Evolutionary conservation across 768 basidiomycete species (phyloP), one percentile per base, ranked within the genome.

Genomic region (Phylloporus scabripes): DNA sequence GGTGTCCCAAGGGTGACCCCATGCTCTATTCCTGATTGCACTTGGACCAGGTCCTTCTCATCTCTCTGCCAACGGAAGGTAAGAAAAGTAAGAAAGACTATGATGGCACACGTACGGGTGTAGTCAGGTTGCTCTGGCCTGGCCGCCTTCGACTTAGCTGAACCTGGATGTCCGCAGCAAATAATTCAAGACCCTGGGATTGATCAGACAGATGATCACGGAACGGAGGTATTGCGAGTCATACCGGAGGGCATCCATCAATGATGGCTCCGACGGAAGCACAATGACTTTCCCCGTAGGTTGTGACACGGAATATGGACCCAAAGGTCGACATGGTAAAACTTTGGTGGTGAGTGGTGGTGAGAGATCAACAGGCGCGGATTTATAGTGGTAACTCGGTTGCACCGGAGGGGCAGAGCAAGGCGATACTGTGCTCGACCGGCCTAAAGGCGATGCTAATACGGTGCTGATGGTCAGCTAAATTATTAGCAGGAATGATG

Each of bases 211-310:
- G 45, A 55, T 49, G 39, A 38, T 57, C 47, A 29, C 38, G 24
- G 29, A 21, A 32, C 31, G 11, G 58, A 48, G 39, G 32, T 23
- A 1, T 29, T 43, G 46, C 40, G 49, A 46, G 26, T 70, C 82
- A 49, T 69, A 96, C 95, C 33, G 95, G 95, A 46, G 95, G 95
- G 57, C 92, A 92, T 29, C 96, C 96, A 65, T 98, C 96, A 60
- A 99, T 83, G 69, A 99, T 97, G 31, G 91, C 92, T 12, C 96
- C 96, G 31, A 98, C 96, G 12, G 92, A 94, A 26, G 89, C 82
- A 65, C 96, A 97, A 67, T 99, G 96, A 55, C 89, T 92, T 74
- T 99, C 96, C 51, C 96, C 96, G 64, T 89, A 99, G 55, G 96
- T 99, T 46, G 94, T 94, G 23, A 99, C 96, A 41, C 92, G 80